Percentiles rank a stretch among this genome's conserved stretches.
These are phyloP conservation scores for Leccinellum luteum DNA, from an alignment of 768 basidiomycete genomes.

Conservation along the genomic window DNA sequence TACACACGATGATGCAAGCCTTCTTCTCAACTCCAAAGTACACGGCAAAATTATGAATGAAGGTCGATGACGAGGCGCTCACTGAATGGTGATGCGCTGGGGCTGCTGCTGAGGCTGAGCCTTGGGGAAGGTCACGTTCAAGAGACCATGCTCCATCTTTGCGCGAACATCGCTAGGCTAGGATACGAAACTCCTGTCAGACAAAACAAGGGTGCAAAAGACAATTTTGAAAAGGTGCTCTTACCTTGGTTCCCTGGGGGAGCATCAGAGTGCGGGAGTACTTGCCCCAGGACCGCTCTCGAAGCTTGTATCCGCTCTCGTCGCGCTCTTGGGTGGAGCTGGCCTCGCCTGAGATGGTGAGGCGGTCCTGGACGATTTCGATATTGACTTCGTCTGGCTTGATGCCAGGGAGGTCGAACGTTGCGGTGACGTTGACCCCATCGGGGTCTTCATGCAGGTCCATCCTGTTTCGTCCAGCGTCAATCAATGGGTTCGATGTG, in stretches of 20 bases:
- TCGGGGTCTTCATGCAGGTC: slow-evolving; percentile 51
- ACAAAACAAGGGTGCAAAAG: not conserved
- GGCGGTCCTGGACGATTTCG: too few relatives aligned
- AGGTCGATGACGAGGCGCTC: not conserved
- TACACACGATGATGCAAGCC: not conserved
- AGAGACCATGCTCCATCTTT: slow-evolving; percentile 21
- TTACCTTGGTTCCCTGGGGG: slow-evolving; percentile 31
- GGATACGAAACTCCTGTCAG: not conserved
- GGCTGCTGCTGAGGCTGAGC: slow-evolving; percentile 36
- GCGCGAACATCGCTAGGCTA: too few relatives aligned
- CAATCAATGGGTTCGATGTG: not conserved
- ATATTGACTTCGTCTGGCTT: slow-evolving; percentile 3
- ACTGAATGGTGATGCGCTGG: slow-evolving; percentile 40
- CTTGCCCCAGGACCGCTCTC: too few relatives aligned
- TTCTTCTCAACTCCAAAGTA: not conserved
- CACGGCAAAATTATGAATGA: not conserved
- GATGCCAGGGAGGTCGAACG: slow-evolving; percentile 40
- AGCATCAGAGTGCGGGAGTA: too few relatives aligned
- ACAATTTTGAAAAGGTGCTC: not conserved
- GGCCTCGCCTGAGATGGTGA: too few relatives aligned
- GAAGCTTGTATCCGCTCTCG: too few relatives aligned
- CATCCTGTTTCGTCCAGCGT: slow-evolving; percentile 37
- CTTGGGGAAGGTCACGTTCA: slow-evolving; percentile 55
- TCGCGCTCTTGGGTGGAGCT: too few relatives aligned
- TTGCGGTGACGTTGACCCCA: slow-evolving; percentile 41